Percentiles rank a stretch among this genome's conserved stretches.
Evolutionary conservation across 2,329 filamentous ascomycete genomes (phyloP).

Genomic region (Coniella lustricola): DNA sequence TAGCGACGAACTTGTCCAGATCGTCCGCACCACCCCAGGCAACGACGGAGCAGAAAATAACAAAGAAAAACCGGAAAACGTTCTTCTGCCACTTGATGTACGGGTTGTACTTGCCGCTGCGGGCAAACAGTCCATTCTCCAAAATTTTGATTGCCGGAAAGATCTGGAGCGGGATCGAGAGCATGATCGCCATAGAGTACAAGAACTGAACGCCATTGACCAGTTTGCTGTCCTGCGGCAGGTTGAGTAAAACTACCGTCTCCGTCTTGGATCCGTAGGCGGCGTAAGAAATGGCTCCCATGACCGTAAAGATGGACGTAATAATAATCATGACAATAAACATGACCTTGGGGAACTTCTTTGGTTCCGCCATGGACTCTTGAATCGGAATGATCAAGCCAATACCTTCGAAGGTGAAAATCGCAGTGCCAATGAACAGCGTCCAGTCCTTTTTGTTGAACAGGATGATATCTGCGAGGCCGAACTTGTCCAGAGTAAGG

Average conservation of each 20-base stretch:
- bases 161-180: conserved; percentile 92
- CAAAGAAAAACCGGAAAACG: conserved; percentile 86
- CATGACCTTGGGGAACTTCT: conserved; percentile 85
- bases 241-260: conserved; percentile 91
- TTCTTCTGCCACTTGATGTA: conserved; percentile 99
- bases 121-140: conserved; percentile 87
- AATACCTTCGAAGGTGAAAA: conserved; percentile 98
- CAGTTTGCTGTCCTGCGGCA: conserved; percentile 90
- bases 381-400: conserved; percentile 97
- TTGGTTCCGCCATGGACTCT: conserved; percentile 87
- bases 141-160: conserved; percentile 97
- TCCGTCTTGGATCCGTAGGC: conserved; percentile 93
- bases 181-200: conserved; percentile 93
- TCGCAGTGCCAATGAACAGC: conserved; percentile 95
- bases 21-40: conserved; percentile 91
- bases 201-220: conserved; percentile 96
- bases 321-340: conserved; percentile 92
- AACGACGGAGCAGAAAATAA: conserved; percentile 76
- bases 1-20: conserved; percentile 92
- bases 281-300: conserved; percentile 90
- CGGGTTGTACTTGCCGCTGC: conserved; percentile 94
- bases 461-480: conserved; percentile 75
- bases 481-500: conserved; percentile 67
- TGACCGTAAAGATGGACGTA: conserved; percentile 80
- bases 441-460: conserved; percentile 95